Evolutionary conservation across 2,329 filamentous ascomycete species (phyloP).

Genomic region (Truncatella angustata): DNA sequence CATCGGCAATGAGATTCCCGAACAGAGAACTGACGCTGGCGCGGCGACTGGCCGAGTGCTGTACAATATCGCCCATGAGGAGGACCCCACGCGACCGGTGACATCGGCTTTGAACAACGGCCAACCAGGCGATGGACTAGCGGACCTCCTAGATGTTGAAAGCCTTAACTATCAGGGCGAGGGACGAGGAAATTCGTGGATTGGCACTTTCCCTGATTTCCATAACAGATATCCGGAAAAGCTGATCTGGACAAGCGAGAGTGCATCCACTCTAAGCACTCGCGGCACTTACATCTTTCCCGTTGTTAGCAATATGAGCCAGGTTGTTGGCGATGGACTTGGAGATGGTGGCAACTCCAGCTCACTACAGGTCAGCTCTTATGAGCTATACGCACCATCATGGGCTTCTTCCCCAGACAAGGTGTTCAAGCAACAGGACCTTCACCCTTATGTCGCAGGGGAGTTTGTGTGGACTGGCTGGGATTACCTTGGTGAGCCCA

Average conservation of each 20-base stretch:
- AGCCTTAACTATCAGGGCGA: conserved; percentile 57
- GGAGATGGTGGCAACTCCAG: conserved; percentile 34
- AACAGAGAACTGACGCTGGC: conserved; percentile 38
- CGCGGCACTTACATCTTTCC: conserved; percentile 54
- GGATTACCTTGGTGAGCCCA: conserved; percentile 50
- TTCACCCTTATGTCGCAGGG: conserved; percentile 47
- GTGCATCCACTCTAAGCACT: conserved; percentile 44
- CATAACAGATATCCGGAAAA: conserved; percentile 44
- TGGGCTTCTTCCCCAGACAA: conserved; percentile 52
- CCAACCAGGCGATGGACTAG: conserved; percentile 35
- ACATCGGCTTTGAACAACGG: conserved; percentile 49
- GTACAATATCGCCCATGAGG: conserved; percentile 39
- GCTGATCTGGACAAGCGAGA: conserved; percentile 42
- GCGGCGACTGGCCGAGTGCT: conserved; percentile 32
- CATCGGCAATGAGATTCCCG: conserved; percentile 52
- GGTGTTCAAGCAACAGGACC: conserved; percentile 49
- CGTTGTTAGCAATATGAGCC: conserved; percentile 37
- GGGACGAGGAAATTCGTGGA: conserved; percentile 27
- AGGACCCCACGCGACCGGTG: conserved; percentile 44
- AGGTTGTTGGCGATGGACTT: conserved; percentile 33
- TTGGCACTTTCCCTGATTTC: conserved; percentile 37
- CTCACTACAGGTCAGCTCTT: conserved; percentile 41
- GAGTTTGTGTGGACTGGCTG: conserved; percentile 53
- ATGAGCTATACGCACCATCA: conserved; percentile 47
- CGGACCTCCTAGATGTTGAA: conserved; percentile 43